Conservation (phyloP, 768 basidiomycete genomes). For the Naematelia aurantialba region DNA sequence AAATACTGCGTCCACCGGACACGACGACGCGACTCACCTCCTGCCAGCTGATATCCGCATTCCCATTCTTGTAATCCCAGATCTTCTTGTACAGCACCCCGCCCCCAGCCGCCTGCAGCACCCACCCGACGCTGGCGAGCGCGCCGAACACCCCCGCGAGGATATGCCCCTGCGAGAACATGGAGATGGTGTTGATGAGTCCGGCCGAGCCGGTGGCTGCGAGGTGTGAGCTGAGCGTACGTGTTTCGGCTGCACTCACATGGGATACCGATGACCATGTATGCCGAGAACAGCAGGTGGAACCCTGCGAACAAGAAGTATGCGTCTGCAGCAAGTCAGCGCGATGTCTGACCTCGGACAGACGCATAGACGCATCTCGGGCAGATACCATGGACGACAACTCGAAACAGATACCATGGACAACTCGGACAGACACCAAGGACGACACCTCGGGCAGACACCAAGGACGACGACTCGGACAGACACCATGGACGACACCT, state of each 20-base stretch:
- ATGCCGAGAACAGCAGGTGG: conserved; percentile 86
- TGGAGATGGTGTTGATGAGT: conserved; percentile 83
- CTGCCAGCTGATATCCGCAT: conserved; percentile 44
- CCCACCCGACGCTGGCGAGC: conserved; percentile 82
- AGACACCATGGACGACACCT: no score
- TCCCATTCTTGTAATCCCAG: conserved; percentile 51
- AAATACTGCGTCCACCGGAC: no score
- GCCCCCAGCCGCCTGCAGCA: conserved; percentile 60
- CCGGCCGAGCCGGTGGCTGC: conserved; percentile 84
- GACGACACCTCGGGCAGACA: no score
- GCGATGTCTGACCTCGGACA: no score
- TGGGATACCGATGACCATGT: conserved; percentile 93
- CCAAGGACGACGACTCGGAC: no score
- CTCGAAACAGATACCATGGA: no score
- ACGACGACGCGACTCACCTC: conserved; percentile 26
- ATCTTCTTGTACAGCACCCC: conserved; percentile 46
- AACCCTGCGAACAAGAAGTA: conserved; percentile 97
- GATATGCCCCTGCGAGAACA: conserved; percentile 68
- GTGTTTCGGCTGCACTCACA: conserved; percentile 30
- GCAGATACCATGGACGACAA: not conserved
- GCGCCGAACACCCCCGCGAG: conserved; percentile 76
- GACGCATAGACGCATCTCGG: not conserved
- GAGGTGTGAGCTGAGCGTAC: not conserved
- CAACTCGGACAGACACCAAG: no score
- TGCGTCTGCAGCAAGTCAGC: no score